A percentile compares a stretch with the other conserved stretches of the same genome.
Conservation (phyloP, 148 eudicot species). For the Rhododendron griersonianum region DNA sequence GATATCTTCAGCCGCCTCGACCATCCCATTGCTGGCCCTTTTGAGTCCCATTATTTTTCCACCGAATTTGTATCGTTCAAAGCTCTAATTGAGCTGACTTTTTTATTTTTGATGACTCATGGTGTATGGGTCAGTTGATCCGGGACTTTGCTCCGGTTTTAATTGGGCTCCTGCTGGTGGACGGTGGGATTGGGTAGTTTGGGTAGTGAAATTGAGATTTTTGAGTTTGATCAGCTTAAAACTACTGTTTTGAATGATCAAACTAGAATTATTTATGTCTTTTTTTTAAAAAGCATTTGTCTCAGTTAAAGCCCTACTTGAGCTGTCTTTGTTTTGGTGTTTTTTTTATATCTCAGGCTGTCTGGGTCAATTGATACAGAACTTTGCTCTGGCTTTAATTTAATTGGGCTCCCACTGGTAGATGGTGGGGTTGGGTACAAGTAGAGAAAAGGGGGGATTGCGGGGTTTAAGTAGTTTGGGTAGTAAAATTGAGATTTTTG, state of each 20-base stretch:
- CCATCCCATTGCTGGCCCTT: conserved; percentile 95
- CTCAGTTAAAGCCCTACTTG: not conserved
- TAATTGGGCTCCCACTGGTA: too few relatives aligned
- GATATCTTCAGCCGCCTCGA: conserved; percentile 52
- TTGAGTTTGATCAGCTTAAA: too few relatives aligned
- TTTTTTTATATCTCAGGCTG: too few relatives aligned
- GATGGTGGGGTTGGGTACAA: not conserved
- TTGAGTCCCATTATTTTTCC: conserved; percentile 40
- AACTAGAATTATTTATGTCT: not conserved
- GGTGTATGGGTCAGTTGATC: too few relatives aligned
- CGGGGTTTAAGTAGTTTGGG: not conserved
- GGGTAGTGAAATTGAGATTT: not conserved
- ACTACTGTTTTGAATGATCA: not conserved
- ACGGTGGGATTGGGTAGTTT: not conserved
- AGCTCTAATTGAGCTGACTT: not conserved
- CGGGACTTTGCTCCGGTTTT: too few relatives aligned
- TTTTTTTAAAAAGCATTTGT: not conserved
- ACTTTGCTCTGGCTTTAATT: too few relatives aligned
- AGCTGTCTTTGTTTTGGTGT: not conserved
- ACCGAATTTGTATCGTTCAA: not conserved
- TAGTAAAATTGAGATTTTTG: not conserved
- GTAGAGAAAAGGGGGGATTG: not conserved
- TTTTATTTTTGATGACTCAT: too few relatives aligned
- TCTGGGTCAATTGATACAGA: too few relatives aligned
- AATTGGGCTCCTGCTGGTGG: too few relatives aligned